These are phyloP conservation scores for Aspergillus quadrilineatus DNA, from an alignment of 2,329 filamentous ascomycete species.

Conservation along the genomic window DNA sequence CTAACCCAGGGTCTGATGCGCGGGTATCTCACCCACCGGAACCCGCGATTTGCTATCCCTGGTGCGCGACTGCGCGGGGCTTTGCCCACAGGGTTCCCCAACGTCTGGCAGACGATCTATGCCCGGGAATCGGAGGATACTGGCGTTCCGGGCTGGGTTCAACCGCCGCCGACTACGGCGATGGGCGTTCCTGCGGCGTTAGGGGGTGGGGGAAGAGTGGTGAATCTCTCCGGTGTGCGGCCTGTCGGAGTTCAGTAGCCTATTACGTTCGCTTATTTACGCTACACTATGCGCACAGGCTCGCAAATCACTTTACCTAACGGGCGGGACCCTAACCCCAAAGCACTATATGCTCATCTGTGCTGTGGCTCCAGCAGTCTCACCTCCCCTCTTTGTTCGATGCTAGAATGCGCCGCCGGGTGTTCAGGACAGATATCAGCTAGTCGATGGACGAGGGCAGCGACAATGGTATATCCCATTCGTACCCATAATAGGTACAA, in stretches of 20 bases:
- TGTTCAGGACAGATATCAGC: no score
- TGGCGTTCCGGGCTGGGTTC: conserved; percentile 75
- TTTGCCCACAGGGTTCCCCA: conserved; percentile 62
- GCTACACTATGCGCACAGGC: no score
- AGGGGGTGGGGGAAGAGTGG: conserved; percentile 52
- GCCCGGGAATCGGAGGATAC: conserved; percentile 60
- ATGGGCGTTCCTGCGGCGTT: conserved; percentile 21
- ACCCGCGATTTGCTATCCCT: conserved; percentile 75
- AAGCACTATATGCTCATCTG: no score
- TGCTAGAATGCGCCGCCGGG: no score
- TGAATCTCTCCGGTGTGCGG: conserved; percentile 58
- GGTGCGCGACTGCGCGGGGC: conserved; percentile 56
- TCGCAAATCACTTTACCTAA: no score
- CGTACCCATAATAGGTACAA: no score
- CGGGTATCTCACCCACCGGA: conserved; percentile 78
- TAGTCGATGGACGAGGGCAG: no score
- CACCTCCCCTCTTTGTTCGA: no score
- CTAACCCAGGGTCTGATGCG: conserved; percentile 77
- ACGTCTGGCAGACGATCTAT: conserved; percentile 67
- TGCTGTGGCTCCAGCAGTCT: no score
- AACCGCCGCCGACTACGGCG: conserved; percentile 26
- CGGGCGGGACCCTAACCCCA: no score
- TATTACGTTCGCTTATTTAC: not conserved
- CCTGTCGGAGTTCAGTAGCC: conserved; percentile 45
- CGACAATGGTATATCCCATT: no score